phyloP scores from a whole-genome alignment of 2,329 filamentous ascomycete genomes.

The Trichoderma koningii region DNA sequence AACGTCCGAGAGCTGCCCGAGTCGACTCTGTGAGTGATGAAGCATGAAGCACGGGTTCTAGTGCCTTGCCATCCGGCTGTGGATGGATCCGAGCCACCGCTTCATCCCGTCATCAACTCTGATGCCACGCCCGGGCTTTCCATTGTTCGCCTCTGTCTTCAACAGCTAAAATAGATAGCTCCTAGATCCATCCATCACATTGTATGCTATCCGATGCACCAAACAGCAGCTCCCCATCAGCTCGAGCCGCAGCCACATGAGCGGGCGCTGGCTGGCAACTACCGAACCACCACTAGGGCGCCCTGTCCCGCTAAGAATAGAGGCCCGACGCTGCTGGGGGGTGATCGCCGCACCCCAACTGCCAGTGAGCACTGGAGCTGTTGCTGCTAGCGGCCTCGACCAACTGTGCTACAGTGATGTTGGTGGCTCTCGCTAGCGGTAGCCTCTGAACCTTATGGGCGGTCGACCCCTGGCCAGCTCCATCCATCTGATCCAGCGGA shows the following conservation, averaged over 20 bases:
- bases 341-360: neutral
- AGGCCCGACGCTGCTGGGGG: neutral
- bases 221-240: neutral
- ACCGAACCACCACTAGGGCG: conserved; percentile 17
- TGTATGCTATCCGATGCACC: no score
- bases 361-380: no score
- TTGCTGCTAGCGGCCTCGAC: no score
- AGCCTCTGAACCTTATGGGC: neutral
- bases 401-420: neutral
- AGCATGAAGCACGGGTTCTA: no score
- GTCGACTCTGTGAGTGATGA: neutral
- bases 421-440: conserved; percentile 10
- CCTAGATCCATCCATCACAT: no score
- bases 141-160: neutral
- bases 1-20: conserved; percentile 16
- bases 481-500: no score
- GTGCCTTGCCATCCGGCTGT: no score
- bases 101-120: conserved; percentile 8
- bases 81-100: neutral
- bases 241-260: conserved; percentile 3
- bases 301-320: conserved; percentile 20
- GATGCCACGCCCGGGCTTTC: neutral
- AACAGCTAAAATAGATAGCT: no score
- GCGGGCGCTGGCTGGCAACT: conserved; percentile 19
- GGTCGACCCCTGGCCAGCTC: neutral